Evolutionary conservation across 208 protist genomes (phyloP).

Genomic region (Lotmaria passim): DNA sequence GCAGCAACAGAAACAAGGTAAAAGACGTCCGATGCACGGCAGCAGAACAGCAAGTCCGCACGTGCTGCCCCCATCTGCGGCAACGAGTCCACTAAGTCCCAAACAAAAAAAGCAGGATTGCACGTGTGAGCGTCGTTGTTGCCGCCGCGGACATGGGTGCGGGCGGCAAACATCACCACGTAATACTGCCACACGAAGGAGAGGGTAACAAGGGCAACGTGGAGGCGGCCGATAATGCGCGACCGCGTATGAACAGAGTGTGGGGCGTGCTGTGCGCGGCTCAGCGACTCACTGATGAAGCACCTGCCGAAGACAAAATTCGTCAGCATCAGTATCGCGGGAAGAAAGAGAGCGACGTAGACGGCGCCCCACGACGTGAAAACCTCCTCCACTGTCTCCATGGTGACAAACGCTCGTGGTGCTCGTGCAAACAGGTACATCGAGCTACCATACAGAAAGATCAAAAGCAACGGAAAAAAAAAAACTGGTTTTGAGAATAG

Average conservation of each 20-base stretch:
- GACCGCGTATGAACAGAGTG: conserved; percentile 22
- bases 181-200: conserved; percentile 72
- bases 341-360: conserved; percentile 50
- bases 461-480: conserved; percentile 19
- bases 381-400: conserved; percentile 30
- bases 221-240: conserved; percentile 35
- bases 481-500: too few relatives aligned
- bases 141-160: conserved; percentile 8
- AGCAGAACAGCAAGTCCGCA: conserved; percentile 21
- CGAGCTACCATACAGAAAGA: conserved; percentile 7
- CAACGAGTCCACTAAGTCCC: conserved; percentile 43
- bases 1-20: conserved; percentile 36
- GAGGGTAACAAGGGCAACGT: conserved; percentile 39
- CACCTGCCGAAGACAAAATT: conserved; percentile 78
- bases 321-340: conserved; percentile 51
- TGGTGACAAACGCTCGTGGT: not conserved
- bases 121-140: conserved; percentile 19
- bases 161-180: conserved; percentile 50
- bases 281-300: conserved; percentile 58
- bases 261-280: conserved; percentile 35
- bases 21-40: conserved; percentile 28
- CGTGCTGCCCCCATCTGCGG: conserved; percentile 11
- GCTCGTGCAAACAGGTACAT: not conserved
- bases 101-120: conserved; percentile 36
- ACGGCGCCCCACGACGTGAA: conserved; percentile 65